Percentiles rank a stretch among this genome's conserved stretches.
phyloP scores from a whole-genome alignment of 805 yeast genomes.

The Kodamaea hsintzibuensis region DNA sequence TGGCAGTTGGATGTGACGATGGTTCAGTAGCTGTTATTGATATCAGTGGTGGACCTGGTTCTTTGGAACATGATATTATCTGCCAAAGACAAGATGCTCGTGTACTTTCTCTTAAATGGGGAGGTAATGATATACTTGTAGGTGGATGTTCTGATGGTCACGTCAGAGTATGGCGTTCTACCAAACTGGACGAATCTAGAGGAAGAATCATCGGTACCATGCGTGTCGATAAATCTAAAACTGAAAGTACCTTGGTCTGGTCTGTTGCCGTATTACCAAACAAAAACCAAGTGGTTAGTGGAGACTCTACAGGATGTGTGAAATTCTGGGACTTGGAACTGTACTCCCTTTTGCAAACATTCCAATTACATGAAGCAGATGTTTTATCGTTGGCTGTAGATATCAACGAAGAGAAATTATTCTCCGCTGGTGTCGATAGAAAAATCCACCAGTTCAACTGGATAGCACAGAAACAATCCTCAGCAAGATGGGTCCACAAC shows the following conservation, averaged over 20 bases:
- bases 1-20: conserved; percentile 94
- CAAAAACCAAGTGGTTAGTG: conserved; percentile 79
- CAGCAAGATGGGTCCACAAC: conserved; percentile 70
- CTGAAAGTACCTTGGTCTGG: conserved; percentile 92
- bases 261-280: conserved; percentile 63
- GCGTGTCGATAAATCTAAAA: conserved; percentile 87
- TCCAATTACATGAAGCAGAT: conserved; percentile 88
- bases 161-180: conserved; percentile 74
- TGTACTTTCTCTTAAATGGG: conserved; percentile 79
- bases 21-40: conserved; percentile 85
- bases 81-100: conserved; percentile 84
- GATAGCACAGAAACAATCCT: conserved; percentile 31
- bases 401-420: conserved; percentile 59
- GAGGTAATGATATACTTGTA: conserved; percentile 58
- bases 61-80: conserved; percentile 70
- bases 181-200: conserved; percentile 37
- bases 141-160: conserved; percentile 98
- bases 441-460: conserved; percentile 74
- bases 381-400: conserved; percentile 71
- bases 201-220: conserved; percentile 80
- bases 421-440: conserved; percentile 92
- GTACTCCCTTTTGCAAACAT: conserved; percentile 76
- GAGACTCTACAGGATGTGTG: conserved; percentile 93
- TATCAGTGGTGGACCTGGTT: conserved; percentile 84
- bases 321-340: conserved; percentile 89